Percentiles rank a stretch among this genome's conserved stretches.
These are phyloP conservation scores for Fusarium gaditjirri DNA, from an alignment of 2,329 filamentous ascomycete genomes.

Conservation along the genomic window DNA sequence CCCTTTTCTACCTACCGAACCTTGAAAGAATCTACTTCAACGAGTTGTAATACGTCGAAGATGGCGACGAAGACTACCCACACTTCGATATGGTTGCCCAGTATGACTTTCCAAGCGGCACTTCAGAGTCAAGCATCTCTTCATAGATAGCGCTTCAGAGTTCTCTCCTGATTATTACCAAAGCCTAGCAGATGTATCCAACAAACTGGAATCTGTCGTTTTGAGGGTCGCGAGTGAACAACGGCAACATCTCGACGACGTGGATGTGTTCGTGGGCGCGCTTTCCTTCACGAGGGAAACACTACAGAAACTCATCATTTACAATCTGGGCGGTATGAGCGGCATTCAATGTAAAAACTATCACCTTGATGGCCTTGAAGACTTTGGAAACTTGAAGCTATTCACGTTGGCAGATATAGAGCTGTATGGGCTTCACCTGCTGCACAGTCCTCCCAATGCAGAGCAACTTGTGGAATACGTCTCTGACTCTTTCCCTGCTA, in stretches of 20 bases:
- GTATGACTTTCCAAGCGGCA: neutral
- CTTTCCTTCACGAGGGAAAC: neutral
- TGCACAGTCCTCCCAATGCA: accelerated
- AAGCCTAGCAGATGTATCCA: accelerated
- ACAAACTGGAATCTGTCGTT: neutral
- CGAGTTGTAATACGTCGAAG: neutral
- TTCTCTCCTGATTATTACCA: accelerated
- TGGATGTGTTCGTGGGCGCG: neutral
- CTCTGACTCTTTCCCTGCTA: neutral
- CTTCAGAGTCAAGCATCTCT: slow-evolving; percentile 19
- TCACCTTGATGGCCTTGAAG: neutral
- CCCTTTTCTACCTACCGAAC: slow-evolving; percentile 3
- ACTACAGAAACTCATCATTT: slow-evolving; percentile 11
- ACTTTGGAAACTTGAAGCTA: neutral
- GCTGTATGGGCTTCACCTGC: neutral
- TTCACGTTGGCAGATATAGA: slow-evolving; percentile 6
- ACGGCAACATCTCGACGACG: neutral
- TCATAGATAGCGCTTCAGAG: neutral
- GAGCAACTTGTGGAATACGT: neutral
- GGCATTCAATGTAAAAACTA: neutral
- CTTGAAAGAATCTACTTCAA: slow-evolving; percentile 15
- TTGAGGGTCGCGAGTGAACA: neutral
- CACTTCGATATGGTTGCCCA: neutral
- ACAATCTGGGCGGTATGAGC: neutral
- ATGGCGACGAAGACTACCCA: neutral